Evolutionary conservation across 495 filamentous ascomycete genomes (phyloP).

Genomic region (Penicillium silybi): DNA sequence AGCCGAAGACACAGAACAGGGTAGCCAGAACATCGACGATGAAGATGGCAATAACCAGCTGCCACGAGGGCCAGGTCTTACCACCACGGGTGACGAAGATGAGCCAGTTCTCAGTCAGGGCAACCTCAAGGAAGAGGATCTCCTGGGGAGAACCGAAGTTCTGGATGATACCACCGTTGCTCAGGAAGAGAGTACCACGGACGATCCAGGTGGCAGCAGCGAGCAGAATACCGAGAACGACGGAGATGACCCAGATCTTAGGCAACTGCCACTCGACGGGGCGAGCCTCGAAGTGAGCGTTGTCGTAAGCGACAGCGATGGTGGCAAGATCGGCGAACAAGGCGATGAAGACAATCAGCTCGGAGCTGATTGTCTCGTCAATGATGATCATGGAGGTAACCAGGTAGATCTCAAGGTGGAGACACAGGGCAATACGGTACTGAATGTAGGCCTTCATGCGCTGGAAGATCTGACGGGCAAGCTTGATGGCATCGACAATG

Average conservation of each 20-base stretch:
- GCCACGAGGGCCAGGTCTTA: slow-evolving; percentile 68
- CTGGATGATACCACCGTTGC: slow-evolving; percentile 68
- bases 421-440: slow-evolving; percentile 74
- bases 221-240: slow-evolving; percentile 62
- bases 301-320: slow-evolving; percentile 74
- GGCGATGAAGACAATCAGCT: slow-evolving; percentile 72
- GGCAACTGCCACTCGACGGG: slow-evolving; percentile 75
- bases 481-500: slow-evolving; percentile 75
- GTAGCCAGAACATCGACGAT: slow-evolving; percentile 66
- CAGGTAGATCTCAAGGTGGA: slow-evolving; percentile 75
- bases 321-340: slow-evolving; percentile 75
- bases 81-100: slow-evolving; percentile 76
- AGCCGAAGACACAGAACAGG: slow-evolving; percentile 71
- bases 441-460: slow-evolving; percentile 80
- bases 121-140: slow-evolving; percentile 70
- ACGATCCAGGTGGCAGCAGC: slow-evolving; percentile 67
- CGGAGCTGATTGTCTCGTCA: slow-evolving; percentile 62
- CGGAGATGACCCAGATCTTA: slow-evolving; percentile 74
- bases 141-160: slow-evolving; percentile 69
- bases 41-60: slow-evolving; percentile 67
- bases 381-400: slow-evolving; percentile 76
- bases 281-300: slow-evolving; percentile 66
- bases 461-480: slow-evolving; percentile 76
- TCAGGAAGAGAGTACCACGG: slow-evolving; percentile 61
- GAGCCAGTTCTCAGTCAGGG: slow-evolving; percentile 74